Evolutionary conservation across 2,329 filamentous ascomycete genomes (phyloP).

Genomic region (Penicillium concentricum): DNA sequence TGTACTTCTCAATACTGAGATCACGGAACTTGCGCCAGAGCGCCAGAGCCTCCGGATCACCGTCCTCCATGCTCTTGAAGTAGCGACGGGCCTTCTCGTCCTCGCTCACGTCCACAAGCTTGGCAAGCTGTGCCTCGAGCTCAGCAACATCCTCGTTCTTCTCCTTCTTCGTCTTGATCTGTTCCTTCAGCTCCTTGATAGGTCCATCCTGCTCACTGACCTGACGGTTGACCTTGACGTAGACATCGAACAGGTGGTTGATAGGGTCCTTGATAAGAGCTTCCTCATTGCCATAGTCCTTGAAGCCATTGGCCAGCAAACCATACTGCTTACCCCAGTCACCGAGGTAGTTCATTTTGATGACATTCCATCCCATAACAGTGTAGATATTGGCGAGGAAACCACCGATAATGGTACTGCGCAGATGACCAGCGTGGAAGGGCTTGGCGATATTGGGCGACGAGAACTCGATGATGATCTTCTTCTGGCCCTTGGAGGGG

Average conservation of each 20-base stretch:
- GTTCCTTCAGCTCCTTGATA: conserved; percentile 55
- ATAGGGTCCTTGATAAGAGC: conserved; percentile 61
- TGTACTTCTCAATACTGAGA: conserved; percentile 64
- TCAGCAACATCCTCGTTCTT: conserved; percentile 50
- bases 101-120: conserved; percentile 52
- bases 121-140: conserved; percentile 50
- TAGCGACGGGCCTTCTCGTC: conserved; percentile 63
- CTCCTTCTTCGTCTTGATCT: conserved; percentile 49
- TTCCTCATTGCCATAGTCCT: conserved; percentile 61
- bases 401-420: conserved; percentile 66
- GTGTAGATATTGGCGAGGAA: conserved; percentile 64
- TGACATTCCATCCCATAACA: conserved; percentile 61
- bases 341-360: conserved; percentile 66
- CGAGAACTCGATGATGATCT: conserved; percentile 64
- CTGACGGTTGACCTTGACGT: conserved; percentile 62
- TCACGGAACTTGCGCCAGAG: conserved; percentile 65
- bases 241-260: conserved; percentile 65
- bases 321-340: conserved; percentile 71
- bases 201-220: conserved; percentile 57
- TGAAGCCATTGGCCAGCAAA: conserved; percentile 61
- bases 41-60: conserved; percentile 57
- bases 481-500: conserved; percentile 57
- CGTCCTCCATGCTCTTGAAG: conserved; percentile 68
- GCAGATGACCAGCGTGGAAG: conserved; percentile 64
- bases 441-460: conserved; percentile 68